Evolutionary conservation across 164 flowering plant species (phyloP).

Genomic region (Platanus orientalis): DNA sequence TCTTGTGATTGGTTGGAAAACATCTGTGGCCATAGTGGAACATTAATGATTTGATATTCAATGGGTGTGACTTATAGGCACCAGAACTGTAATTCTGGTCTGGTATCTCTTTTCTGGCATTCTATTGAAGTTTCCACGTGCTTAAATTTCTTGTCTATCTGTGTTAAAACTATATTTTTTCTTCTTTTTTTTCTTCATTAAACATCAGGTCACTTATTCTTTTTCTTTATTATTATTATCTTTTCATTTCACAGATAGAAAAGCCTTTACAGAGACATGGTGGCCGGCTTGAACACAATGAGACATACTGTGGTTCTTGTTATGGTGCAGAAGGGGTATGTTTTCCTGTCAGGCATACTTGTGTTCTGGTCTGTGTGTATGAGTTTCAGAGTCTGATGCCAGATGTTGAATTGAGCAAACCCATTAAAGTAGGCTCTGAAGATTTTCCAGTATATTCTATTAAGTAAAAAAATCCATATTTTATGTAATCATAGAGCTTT

Average conservation of each 20-base stretch:
- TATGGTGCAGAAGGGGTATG: slow-evolving; percentile 83
- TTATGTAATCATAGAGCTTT: not conserved
- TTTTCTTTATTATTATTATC: not conserved
- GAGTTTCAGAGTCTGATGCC: too few relatives aligned
- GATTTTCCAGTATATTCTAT: not conserved
- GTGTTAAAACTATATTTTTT: not conserved
- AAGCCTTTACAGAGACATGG: slow-evolving; percentile 90
- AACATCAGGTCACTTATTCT: not conserved
- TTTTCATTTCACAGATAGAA: slow-evolving; percentile 55
- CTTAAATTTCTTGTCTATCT: not conserved
- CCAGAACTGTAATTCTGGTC: slow-evolving; percentile 2
- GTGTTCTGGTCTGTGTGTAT: too few relatives aligned
- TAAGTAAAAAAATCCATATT: not conserved
- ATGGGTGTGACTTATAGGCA: not conserved
- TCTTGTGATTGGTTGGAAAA: not conserved
- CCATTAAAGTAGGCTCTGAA: not conserved
- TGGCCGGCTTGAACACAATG: slow-evolving; percentile 93
- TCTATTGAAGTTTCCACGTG: not conserved
- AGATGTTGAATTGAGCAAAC: too few relatives aligned
- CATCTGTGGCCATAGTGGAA: not conserved
- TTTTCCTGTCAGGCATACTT: slow-evolving; percentile 4
- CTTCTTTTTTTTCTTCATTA: not conserved
- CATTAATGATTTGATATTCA: too few relatives aligned
- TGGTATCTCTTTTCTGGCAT: not conserved
- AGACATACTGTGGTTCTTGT: slow-evolving; percentile 92